phyloP scores from a whole-genome alignment of 2,329 filamentous ascomycete genomes.

The Aspergillus proliferans region DNA sequence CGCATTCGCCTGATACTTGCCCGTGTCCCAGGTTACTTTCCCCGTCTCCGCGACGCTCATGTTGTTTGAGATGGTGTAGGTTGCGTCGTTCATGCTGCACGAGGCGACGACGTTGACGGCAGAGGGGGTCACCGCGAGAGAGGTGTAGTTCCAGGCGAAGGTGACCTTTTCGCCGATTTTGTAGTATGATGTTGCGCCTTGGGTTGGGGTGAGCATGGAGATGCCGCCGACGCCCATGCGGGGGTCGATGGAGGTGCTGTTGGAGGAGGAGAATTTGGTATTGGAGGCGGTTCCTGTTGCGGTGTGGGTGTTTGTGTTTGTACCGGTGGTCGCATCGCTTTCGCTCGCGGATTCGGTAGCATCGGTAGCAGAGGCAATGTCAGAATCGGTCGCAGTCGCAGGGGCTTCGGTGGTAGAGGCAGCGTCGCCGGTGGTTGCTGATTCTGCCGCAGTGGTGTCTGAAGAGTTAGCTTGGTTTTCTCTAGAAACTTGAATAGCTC shows the following conservation, averaged over 20 bases:
- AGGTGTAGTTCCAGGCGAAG: constrained; percentile 65
- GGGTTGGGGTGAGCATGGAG: constrained; percentile 54
- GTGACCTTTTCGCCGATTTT: constrained; percentile 59
- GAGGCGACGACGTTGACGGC: constrained; percentile 57
- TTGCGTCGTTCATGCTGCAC: constrained; percentile 53
- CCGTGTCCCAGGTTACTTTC: constrained; percentile 56
- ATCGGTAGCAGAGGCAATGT: constrained; percentile 12
- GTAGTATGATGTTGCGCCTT: constrained; percentile 51
- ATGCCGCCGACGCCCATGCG: constrained; percentile 54
- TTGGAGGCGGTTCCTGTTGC: constrained; percentile 9
- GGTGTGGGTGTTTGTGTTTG: constrained; percentile 12
- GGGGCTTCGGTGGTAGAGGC: constrained; percentile 8
- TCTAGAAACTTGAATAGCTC: constrained; percentile 9
- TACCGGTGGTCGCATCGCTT: constrained; percentile 9
- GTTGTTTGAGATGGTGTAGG: constrained; percentile 58
- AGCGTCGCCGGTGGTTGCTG: constrained; percentile 11
- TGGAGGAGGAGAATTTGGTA: constrained; percentile 17
- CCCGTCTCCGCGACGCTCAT: constrained; percentile 49
- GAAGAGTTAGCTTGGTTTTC: constrained; percentile 4
- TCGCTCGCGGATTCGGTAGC: constrained; percentile 11
- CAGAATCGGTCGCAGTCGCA: constrained; percentile 12
- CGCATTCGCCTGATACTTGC: constrained; percentile 44
- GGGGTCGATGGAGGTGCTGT: constrained; percentile 45
- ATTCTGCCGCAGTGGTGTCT: constrained; percentile 16
- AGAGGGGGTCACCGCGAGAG: constrained; percentile 52